Base-by-base conservation (phyloP, 2,329 filamentous ascomycete genomes). In the Cryphonectria parasitica region DNA sequence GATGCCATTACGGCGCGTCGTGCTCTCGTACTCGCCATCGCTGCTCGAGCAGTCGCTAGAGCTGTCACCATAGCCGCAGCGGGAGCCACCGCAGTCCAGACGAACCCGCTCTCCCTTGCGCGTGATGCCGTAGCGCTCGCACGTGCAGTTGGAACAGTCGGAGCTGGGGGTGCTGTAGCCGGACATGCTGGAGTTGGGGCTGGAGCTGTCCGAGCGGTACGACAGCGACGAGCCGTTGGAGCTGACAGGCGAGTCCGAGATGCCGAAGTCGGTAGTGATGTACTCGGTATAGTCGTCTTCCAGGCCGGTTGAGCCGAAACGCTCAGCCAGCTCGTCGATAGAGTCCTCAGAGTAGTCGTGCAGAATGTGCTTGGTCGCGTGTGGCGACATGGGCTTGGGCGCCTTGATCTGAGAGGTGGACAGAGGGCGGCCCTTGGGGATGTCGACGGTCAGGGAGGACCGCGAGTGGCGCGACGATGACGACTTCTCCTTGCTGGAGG, bases 61-160 rank as follows among this genome's bases (percentile, higher is more conserved):
- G 72, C 92, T 89, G 77, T 93, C 91, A 74, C 88, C 88, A 83
- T 92, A 96, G 78, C 93, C 93, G 83, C 95, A 98, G 80, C 93
- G 91, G 73, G 90, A 86, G 76, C 95, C 95, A 76, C 94, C 94
- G 79, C 95, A 98, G 88, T 98, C 95, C 81, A 98, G 90, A 88
- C 95, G 96, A 88, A 98, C 92, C 78, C 95, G 91, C 82, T 97
- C 92, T 79, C 95, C 94, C 81, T 91, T 91, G 83, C 94, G 92
- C 74, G 95, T 98, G 86, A 98, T 97, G 77, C 95, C 95, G 85
- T 96, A 98, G 84, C 95, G 93, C 82, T 98, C 94, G 84, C 95
- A 98, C 74, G 91, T 94, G 89, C 96, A 98, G 80, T 87, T 88
- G 78, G 88, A 91, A 83, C 89, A 90, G 78, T 92, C 92, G 67